Conservation (phyloP, 2,329 filamentous ascomycete species). For the Ceratocystis smalleyi region DNA sequence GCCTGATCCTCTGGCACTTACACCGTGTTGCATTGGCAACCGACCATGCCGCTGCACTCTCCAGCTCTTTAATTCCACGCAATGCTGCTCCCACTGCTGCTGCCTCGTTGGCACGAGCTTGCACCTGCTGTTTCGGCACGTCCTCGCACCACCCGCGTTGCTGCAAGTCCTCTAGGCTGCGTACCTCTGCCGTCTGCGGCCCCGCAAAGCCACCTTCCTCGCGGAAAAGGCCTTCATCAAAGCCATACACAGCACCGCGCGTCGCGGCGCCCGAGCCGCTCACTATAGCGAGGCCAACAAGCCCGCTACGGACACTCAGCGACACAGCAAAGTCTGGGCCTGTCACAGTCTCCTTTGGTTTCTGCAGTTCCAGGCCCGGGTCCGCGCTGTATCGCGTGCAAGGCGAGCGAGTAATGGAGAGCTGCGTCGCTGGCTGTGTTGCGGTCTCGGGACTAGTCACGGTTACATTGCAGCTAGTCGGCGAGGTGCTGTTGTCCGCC, state of each 20-base stretch:
- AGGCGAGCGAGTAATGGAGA: not conserved
- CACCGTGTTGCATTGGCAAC: constrained; percentile 16
- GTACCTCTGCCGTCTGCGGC: constrained; percentile 1
- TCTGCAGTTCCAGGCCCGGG: not conserved
- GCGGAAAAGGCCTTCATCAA: not conserved
- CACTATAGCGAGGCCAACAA: not conserved
- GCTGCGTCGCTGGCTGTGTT: not conserved
- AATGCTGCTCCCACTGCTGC: not conserved
- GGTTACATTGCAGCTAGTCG: not conserved
- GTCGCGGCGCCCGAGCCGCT: not conserved
- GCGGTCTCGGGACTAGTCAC: not conserved
- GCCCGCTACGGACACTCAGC: not conserved
- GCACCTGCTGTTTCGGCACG: not conserved
- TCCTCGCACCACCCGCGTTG: not conserved
- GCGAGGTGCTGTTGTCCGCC: not conserved
- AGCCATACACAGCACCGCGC: not conserved
- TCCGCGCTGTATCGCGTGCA: not conserved
- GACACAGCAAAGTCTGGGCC: not conserved
- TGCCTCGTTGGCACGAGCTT: not conserved
- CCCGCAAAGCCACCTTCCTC: not conserved
- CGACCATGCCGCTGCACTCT: constrained; percentile 14
- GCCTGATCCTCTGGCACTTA: not conserved
- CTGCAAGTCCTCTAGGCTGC: not conserved
- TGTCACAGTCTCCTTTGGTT: not conserved
- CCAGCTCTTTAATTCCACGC: constrained; percentile 1